Conservation (phyloP, 129 eudicot species). For the carrot (Daucus carota) region DNA sequence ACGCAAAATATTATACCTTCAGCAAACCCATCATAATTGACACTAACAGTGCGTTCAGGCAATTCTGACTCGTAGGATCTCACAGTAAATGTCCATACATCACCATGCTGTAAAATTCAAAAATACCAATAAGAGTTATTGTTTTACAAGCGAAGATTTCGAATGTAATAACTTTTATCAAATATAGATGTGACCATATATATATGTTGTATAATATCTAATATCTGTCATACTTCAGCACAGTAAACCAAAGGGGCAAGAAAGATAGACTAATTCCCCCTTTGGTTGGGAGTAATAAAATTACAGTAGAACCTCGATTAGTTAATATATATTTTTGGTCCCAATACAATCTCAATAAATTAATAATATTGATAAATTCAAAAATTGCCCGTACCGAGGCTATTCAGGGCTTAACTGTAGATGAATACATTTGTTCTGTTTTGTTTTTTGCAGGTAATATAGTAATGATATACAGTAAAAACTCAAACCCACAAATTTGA, state of each 20-base stretch:
- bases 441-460: neutral
- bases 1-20: conserved; percentile 42
- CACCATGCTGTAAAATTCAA: conserved; percentile 58
- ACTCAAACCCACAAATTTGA: neutral
- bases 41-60: conserved; percentile 65
- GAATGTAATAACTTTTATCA: neutral
- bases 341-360: too few species aligned
- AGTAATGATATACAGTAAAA: neutral
- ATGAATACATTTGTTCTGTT: neutral
- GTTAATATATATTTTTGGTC: too few species aligned
- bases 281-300: neutral
- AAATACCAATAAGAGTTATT: neutral
- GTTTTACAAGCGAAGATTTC: neutral
- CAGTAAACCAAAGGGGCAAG: neutral
- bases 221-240: neutral
- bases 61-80: conserved; percentile 61
- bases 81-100: conserved; percentile 85
- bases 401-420: too few species aligned
- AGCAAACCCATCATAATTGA: conserved; percentile 91
- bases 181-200: neutral
- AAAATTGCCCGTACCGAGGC: too few species aligned
- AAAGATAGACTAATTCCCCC: neutral
- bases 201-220: neutral
- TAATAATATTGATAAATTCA: too few species aligned
- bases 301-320: too few species aligned